A percentile compares a stretch with the other conserved stretches of the same genome.
phyloP scores from a whole-genome alignment of 2,329 filamentous ascomycete species.

The Phialocephala subalpina region DNA sequence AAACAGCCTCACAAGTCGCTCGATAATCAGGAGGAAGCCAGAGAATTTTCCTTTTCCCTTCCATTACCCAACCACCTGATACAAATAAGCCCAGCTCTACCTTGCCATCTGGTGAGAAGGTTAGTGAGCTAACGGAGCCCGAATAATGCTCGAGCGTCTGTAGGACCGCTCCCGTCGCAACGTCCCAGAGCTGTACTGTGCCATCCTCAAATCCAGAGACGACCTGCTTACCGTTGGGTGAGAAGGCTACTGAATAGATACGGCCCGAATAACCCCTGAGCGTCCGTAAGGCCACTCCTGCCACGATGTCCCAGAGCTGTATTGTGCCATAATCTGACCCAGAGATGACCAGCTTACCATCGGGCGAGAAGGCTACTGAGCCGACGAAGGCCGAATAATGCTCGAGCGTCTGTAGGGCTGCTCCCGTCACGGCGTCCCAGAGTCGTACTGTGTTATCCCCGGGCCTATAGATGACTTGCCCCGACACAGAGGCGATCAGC shows the following conservation, averaged over 20 bases:
- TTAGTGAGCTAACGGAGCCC: no score
- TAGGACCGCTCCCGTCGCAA: no score
- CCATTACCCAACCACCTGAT: neutral
- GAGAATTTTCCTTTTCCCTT: neutral
- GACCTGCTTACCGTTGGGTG: no score
- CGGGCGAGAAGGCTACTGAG: conserved; percentile 29
- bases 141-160: no score
- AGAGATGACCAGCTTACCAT: no score
- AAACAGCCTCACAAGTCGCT: neutral
- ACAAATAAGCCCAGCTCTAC: neutral
- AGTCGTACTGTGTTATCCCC: conserved; percentile 20
- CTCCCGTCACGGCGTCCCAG: conserved; percentile 14
- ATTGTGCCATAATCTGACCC: conserved; percentile 15
- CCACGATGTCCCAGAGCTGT: conserved; percentile 7
- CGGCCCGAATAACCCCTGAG: conserved; percentile 16
- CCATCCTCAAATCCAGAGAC: no score
- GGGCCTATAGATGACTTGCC: no score
- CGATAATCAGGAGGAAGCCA: conserved; percentile 7
- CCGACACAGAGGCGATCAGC: no score
- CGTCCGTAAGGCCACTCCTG: conserved; percentile 13
- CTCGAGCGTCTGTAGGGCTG: conserved; percentile 19
- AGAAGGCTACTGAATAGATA: conserved; percentile 28
- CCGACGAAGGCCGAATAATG: conserved; percentile 11
- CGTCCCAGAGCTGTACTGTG: no score
- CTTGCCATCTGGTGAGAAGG: conserved; percentile 17